Evolutionary conservation across 768 basidiomycete species (phyloP).

Genomic region (Heimioporus sp.): DNA sequence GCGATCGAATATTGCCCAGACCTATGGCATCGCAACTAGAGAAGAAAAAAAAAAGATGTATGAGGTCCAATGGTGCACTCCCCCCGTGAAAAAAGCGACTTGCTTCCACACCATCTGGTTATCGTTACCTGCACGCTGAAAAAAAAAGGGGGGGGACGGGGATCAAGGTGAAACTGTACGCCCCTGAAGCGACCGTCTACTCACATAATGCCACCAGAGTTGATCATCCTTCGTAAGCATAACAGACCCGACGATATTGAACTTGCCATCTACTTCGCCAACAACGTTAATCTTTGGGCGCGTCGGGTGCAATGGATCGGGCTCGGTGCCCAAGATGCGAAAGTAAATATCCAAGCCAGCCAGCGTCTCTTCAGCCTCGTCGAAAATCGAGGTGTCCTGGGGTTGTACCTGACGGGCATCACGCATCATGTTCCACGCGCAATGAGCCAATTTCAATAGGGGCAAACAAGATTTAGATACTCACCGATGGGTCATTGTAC

Average conservation of each 20-base stretch:
- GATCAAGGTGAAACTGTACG: background rate
- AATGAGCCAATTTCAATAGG: conserved; percentile 1
- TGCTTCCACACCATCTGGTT: conserved; percentile 58
- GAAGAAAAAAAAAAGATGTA: background rate
- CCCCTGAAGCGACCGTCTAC: conserved; percentile 19
- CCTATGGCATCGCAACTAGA: conserved; percentile 61
- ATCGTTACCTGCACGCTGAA: conserved; percentile 50
- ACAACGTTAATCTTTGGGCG: conserved; percentile 53
- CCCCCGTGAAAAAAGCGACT: conserved; percentile 10
- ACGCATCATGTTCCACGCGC: background rate
- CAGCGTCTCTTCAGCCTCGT: conserved; percentile 49
- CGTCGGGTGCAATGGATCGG: conserved; percentile 47
- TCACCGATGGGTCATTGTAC: conserved; percentile 45
- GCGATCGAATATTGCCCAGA: conserved; percentile 57
- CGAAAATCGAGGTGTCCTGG: conserved; percentile 48
- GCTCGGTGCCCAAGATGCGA: conserved; percentile 37
- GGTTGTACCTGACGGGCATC: conserved; percentile 22
- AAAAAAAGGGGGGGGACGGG: conserved; percentile 8
- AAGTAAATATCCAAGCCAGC: conserved; percentile 49
- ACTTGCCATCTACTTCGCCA: conserved; percentile 49
- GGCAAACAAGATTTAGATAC: background rate
- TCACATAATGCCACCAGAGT: conserved; percentile 63
- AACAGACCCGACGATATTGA: conserved; percentile 52
- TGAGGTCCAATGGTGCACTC: background rate
- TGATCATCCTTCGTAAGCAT: conserved; percentile 56